phyloP scores from a whole-genome alignment of 352 stramenopile species.

The Globisporangium lucens region DNA sequence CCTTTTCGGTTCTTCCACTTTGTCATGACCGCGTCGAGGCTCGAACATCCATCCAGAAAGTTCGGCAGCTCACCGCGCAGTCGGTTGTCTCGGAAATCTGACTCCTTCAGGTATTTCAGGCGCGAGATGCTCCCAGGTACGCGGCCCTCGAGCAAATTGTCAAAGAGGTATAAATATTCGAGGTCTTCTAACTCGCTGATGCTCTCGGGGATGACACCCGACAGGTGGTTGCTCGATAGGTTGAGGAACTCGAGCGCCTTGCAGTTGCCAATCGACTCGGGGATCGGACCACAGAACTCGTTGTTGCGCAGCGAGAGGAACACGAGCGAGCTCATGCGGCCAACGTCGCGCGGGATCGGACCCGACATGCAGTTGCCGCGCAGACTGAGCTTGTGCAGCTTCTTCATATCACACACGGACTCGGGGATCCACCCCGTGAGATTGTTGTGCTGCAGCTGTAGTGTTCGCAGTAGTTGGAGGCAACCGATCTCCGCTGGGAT shows the following conservation, averaged over 20 bases:
- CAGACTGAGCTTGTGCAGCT: conserved; percentile 68
- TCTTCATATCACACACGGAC: conserved; percentile 49
- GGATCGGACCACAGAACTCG: conserved; percentile 61
- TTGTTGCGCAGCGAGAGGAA: conserved; percentile 88
- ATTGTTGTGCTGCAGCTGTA: conserved; percentile 85
- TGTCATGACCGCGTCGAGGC: conserved; percentile 71
- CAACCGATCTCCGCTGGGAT: conserved; percentile 52
- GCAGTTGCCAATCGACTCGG: conserved; percentile 62
- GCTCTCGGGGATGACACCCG: conserved; percentile 58
- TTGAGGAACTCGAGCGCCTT: conserved; percentile 85
- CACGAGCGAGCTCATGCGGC: conserved; percentile 59
- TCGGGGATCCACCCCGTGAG: conserved; percentile 50
- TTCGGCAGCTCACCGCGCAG: conserved; percentile 74
- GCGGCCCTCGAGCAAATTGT: conserved; percentile 70
- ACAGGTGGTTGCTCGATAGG: conserved; percentile 78
- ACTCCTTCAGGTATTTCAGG: conserved; percentile 79
- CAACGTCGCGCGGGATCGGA: conserved; percentile 58
- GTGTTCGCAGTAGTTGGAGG: conserved; percentile 56
- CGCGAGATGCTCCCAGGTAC: conserved; percentile 64
- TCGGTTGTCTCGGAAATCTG: conserved; percentile 76
- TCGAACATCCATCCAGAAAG: conserved; percentile 78
- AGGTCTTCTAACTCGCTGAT: conserved; percentile 75
- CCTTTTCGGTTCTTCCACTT: conserved; percentile 84
- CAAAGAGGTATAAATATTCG: conserved; percentile 85
- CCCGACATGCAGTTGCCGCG: conserved; percentile 78